Conservation (phyloP, 1,284 basidiomycete genomes). For the Apiotrichum mycotoxinovorans region DNA sequence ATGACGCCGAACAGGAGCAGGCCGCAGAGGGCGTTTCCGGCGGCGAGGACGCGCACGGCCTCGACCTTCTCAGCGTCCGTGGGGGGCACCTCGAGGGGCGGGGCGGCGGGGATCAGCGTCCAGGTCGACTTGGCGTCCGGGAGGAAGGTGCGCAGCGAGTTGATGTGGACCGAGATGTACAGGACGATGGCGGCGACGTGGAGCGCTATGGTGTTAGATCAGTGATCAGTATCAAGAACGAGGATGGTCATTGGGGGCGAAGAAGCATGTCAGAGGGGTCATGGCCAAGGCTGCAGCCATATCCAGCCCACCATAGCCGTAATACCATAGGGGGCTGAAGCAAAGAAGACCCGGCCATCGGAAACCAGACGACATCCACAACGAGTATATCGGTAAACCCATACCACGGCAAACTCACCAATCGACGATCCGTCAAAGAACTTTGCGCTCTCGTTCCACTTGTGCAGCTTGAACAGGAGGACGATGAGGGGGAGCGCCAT, state of each 20-base stretch:
- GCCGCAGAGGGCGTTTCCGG: constrained; percentile 77
- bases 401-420: constrained; percentile 53
- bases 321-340: too few species aligned
- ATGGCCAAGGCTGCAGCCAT: too few species aligned
- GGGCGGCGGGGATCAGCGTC: constrained; percentile 46
- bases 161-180: constrained; percentile 75
- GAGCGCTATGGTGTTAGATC: constrained; percentile 56
- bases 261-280: too few species aligned
- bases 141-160: constrained; percentile 62
- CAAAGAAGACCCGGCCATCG: too few species aligned
- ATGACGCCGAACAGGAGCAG: constrained; percentile 56
- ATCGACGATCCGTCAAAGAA: constrained; percentile 85
- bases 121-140: constrained; percentile 41
- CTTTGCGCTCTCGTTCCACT: constrained; percentile 83
- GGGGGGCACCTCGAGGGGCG: constrained; percentile 57
- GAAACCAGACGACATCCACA: too few species aligned
- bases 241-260: too few species aligned
- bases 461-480: constrained; percentile 70
- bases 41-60: constrained; percentile 72
- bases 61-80: constrained; percentile 65
- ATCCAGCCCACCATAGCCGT: too few species aligned
- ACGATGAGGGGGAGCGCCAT: constrained; percentile 69
- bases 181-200: constrained; percentile 71
- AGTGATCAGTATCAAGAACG: too few species aligned
- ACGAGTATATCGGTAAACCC: too few species aligned